Evolutionary conservation across 2,329 filamentous ascomycete species (phyloP), one percentile per base, ranked within the genome.

Genomic region (Sporothrix variecibatus): DNA sequence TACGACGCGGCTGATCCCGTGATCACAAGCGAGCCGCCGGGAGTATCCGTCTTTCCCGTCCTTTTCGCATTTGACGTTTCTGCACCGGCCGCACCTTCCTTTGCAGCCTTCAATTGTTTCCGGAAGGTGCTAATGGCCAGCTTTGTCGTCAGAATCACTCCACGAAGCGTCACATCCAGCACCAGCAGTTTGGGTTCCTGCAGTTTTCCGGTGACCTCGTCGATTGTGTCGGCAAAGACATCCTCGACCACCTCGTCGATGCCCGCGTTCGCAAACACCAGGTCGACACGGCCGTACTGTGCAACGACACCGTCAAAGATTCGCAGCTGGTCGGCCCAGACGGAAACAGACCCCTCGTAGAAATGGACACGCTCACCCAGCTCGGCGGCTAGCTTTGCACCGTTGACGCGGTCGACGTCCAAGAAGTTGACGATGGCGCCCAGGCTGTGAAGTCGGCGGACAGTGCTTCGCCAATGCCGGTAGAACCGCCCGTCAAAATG

Each of bases 191-290:
- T 43, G 5, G 71, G 71, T 46, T 49, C 43, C 34, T 72, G 11
- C 11, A 72, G 62, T 31, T 72, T 53, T 0, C 71, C 71, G 17
- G 46, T 43, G 28, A 17, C 58, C 3, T 40, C 69, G 34, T 71
- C 71, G 9, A 65, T 28, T 12, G 43, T 43, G 71, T 72, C 71
- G 8, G 15, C 49, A 31, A 72, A 68, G 3, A 64, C 60, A 9
- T 68, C 62, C 31, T 73, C 72, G 49, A 31, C 62, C 40, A 68
- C 62, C 62, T 68, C 62, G 49, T 60, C 49, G 34, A 69, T 73
- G 72, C 72, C 72, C 23, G 72, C 72, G n/a, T 73, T 73, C 17
- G 72, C 72, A 26, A 70, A 40, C 7, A 73, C 72, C 15, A 73
- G 60, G 72, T 73, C 72, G 3, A 73, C 26, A 23, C 51, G 65